These are phyloP conservation scores for Ulota crispa DNA, from an alignment of 225 moss, liverwort and hornwort species.

Conservation along the genomic window DNA sequence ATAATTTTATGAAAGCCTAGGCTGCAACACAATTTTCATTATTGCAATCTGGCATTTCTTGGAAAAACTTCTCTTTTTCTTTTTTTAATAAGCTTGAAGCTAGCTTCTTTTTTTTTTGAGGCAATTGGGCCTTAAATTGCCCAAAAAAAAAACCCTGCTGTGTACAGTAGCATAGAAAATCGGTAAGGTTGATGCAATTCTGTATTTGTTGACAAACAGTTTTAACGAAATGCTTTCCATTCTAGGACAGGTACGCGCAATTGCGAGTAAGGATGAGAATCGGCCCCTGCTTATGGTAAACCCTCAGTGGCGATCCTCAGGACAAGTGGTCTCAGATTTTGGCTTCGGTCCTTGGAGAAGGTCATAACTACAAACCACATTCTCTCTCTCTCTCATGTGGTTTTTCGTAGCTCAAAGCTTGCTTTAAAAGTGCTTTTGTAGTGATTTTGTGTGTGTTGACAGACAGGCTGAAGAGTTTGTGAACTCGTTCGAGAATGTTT, in stretches of 20 bases:
- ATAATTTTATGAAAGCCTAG: too few species aligned
- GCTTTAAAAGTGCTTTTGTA: not conserved
- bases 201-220: not conserved
- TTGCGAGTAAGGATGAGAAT: slow-evolving; percentile 73
- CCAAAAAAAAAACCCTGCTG: too few species aligned
- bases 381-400: not conserved
- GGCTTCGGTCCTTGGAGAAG: slow-evolving; percentile 98
- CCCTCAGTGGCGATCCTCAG: slow-evolving; percentile 90
- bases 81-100: too few species aligned
- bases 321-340: slow-evolving; percentile 92
- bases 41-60: too few species aligned
- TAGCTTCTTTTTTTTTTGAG: too few species aligned
- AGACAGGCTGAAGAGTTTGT: slow-evolving; percentile 98
- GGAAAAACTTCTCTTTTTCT: too few species aligned
- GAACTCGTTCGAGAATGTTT: slow-evolving; percentile 69
- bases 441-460: slow-evolving; percentile 42
- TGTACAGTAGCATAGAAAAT: not conserved
- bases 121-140: too few species aligned
- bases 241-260: slow-evolving; percentile 68
- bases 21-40: too few species aligned
- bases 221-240: not conserved
- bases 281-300: slow-evolving; percentile 76
- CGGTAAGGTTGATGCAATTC: not conserved
- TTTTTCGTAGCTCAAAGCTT: not conserved
- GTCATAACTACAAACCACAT: slow-evolving; percentile 30